A percentile compares a stretch with the other conserved stretches of the same genome.
Evolutionary conservation across 1,139 yeast genomes (phyloP).

Genomic region (Suzukiozyma palmioleophila): DNA sequence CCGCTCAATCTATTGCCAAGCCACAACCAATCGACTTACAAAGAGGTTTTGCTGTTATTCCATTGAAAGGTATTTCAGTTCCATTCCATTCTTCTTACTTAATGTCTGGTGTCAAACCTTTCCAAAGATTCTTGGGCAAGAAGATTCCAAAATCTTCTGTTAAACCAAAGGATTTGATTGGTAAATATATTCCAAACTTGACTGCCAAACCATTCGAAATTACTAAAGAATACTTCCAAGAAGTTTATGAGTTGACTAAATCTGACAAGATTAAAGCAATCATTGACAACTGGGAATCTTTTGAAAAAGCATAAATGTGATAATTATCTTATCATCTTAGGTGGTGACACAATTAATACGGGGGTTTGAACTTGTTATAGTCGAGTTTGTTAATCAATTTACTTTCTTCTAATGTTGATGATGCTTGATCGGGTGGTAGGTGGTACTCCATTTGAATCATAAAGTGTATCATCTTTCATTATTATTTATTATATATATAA

Average conservation of each 20-base stretch:
- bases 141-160: constrained; percentile 94
- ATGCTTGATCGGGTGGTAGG: constrained; percentile 1
- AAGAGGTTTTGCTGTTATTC: constrained; percentile 97
- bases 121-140: constrained; percentile 95
- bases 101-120: constrained; percentile 97
- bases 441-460: constrained; percentile 2
- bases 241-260: constrained; percentile 86
- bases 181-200: constrained; percentile 96
- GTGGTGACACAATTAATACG: neutral
- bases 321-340: no score
- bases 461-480: neutral
- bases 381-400: constrained; percentile 3
- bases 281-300: constrained; percentile 92
- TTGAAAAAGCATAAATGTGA: constrained; percentile 44
- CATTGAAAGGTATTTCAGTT: constrained; percentile 96
- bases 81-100: constrained; percentile 98
- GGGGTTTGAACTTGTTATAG: constrained; percentile 2
- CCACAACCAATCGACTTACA: constrained; percentile 96
- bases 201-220: constrained; percentile 96
- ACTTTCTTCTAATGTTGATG: neutral
- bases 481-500: constrained; percentile 4
- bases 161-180: constrained; percentile 87
- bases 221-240: constrained; percentile 94
- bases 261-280: constrained; percentile 87
- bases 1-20: constrained; percentile 76